Percentiles rank a stretch among this genome's conserved stretches.
Conservation (phyloP, 768 basidiomycete genomes). For the Strobilomyces dryophilus region DNA sequence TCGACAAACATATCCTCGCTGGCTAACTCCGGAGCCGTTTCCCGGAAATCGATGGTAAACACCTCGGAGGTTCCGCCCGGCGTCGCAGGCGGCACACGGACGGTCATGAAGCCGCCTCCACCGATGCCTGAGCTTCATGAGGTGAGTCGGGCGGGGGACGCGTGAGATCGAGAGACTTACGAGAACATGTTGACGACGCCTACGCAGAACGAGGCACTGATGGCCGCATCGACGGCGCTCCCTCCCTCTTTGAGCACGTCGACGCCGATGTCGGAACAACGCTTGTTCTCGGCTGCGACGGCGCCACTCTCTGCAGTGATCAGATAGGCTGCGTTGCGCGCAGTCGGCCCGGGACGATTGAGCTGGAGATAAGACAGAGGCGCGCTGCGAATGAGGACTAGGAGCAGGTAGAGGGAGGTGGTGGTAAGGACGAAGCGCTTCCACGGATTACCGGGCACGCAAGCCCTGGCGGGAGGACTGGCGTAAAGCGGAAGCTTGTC, state of each 20-base stretch:
- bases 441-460: slow-evolving; percentile 6
- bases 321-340: slow-evolving; percentile 53
- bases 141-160: slow-evolving; percentile 1
- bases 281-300: slow-evolving; percentile 83
- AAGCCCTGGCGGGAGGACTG: background rate
- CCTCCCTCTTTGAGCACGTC: slow-evolving; percentile 75
- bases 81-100: slow-evolving; percentile 61
- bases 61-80: slow-evolving; percentile 49
- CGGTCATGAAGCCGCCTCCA: slow-evolving; percentile 85
- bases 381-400: slow-evolving; percentile 1
- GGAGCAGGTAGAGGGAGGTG: slow-evolving; percentile 11
- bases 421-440: slow-evolving; percentile 10
- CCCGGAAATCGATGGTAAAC: slow-evolving; percentile 82
- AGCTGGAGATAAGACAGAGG: background rate
- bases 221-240: slow-evolving; percentile 86
- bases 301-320: slow-evolving; percentile 70
- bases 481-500: slow-evolving; percentile 20
- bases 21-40: slow-evolving; percentile 72
- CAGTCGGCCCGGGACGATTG: background rate
- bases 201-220: slow-evolving; percentile 73
- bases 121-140: slow-evolving; percentile 68
- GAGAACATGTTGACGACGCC: slow-evolving; percentile 91
- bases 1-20: slow-evolving; percentile 74
- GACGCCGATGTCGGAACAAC: slow-evolving; percentile 85
- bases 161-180: slow-evolving; percentile 37